These are phyloP conservation scores for Moesziomyces sp. DNA, from an alignment of 1,284 basidiomycete genomes.

Conservation along the genomic window DNA sequence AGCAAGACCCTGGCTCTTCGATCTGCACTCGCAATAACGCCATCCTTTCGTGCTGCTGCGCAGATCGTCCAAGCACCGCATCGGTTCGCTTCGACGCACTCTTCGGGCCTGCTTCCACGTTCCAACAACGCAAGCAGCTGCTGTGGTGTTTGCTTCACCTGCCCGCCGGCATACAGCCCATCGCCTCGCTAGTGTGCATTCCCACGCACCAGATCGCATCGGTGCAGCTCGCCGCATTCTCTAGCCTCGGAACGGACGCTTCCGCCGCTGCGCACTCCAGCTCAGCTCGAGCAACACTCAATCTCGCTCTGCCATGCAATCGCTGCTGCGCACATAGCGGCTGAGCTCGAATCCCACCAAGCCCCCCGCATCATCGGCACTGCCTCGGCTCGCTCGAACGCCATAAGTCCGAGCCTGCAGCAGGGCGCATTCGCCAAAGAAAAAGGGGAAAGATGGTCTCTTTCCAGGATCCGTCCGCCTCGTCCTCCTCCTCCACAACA, in stretches of 20 bases:
- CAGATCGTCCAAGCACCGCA: conserved; percentile 5
- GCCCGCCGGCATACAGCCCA: conserved; percentile 4
- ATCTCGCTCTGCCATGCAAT: conserved; percentile 19
- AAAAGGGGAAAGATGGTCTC: conserved; percentile 15
- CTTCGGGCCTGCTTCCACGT: background rate
- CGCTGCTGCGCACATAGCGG: conserved; percentile 5
- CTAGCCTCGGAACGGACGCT: conserved; percentile 10
- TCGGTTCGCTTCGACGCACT: conserved; percentile 2
- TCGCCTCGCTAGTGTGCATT: conserved; percentile 2
- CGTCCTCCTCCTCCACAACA: background rate
- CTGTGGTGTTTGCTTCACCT: conserved; percentile 8
- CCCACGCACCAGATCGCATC: conserved; percentile 9
- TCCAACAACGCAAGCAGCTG: conserved; percentile 2
- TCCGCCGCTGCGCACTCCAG: conserved; percentile 13
- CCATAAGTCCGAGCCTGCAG: background rate
- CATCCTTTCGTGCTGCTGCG: conserved; percentile 35
- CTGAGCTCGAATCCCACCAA: conserved; percentile 23
- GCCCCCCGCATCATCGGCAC: background rate
- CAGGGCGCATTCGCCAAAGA: background rate
- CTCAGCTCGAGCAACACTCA: background rate
- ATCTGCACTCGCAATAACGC: conserved; percentile 33
- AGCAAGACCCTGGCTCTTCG: conserved; percentile 8
- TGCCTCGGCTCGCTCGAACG: no score
- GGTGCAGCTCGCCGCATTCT: conserved; percentile 1
- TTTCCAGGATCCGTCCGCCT: conserved; percentile 5